Evolutionary conservation across 495 filamentous ascomycete species (phyloP).

Genomic region (Lichenothelia convexa): DNA sequence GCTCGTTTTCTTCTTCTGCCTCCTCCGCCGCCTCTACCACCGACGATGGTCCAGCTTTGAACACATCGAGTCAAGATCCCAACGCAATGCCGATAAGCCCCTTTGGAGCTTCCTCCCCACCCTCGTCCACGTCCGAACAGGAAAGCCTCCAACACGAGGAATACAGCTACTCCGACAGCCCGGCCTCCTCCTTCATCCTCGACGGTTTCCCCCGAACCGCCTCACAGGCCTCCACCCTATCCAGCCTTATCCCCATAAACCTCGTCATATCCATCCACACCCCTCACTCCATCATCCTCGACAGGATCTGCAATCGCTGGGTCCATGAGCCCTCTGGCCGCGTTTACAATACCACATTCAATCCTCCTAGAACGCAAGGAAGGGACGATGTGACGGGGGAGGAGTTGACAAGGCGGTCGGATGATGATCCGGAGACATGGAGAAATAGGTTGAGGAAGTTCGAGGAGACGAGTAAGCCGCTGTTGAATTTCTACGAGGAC

Average conservation of each 20-base stretch:
- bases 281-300: slow-evolving; percentile 60
- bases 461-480: slow-evolving; percentile 63
- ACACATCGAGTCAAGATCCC: neutral
- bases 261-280: slow-evolving; percentile 57
- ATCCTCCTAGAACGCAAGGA: slow-evolving; percentile 61
- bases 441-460: slow-evolving; percentile 61
- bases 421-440: slow-evolving; percentile 80
- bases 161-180: slow-evolving; percentile 37
- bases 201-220: slow-evolving; percentile 92
- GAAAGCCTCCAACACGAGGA: slow-evolving; percentile 1
- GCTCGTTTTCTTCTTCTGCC: slow-evolving; percentile 19
- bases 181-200: slow-evolving; percentile 76
- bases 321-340: slow-evolving; percentile 83
- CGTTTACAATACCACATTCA: slow-evolving; percentile 87
- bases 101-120: neutral
- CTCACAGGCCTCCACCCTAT: slow-evolving; percentile 56
- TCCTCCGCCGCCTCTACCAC: slow-evolving; percentile 7
- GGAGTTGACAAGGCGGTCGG: slow-evolving; percentile 56
- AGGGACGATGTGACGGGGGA: slow-evolving; percentile 88
- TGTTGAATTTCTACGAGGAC: slow-evolving; percentile 75
- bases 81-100: neutral
- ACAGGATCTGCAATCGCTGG: slow-evolving; percentile 79
- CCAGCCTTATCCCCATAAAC: slow-evolving; percentile 73
- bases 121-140: neutral
- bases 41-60: neutral